Evolutionary conservation across 495 filamentous ascomycete species (phyloP), one percentile per base, ranked within the genome.

Genomic region (Cladorrhinum samala): DNA sequence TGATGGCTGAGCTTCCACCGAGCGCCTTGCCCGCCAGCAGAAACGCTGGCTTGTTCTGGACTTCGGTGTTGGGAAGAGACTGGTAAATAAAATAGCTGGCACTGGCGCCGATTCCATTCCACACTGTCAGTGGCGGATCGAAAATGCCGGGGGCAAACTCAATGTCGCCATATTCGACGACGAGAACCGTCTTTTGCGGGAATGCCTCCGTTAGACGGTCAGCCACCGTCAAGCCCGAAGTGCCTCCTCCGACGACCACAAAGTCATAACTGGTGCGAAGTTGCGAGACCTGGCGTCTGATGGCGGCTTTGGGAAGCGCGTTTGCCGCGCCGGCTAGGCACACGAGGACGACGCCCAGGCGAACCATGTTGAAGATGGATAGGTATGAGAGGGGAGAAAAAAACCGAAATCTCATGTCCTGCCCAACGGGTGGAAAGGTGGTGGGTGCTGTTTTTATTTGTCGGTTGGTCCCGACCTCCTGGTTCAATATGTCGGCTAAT

Each of bases 1-100:
- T 75, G 40, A 75, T 62, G 16, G 70, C 66, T 0, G 70, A 72
- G 52, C 69, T 71, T 6, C 72, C 72, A 2, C 72, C 72, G 2
- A 74, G 62, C 0, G 71, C 33, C 20, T 68, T 65, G 8, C 72
- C 72, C 11, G 56, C 59, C 1, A 62, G 7, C 16, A 73, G 69
- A 0, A 55, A 43, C 2, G 64, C 60, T 3, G 49, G 61, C 13
- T 60, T 56, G 52, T 70, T 70, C 27, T 58, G 58, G 8, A 57
- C 11, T 17, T 55, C 48, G 1, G 56, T 41, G 25, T 54, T 49
- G 7, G 49, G 47, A 5, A 50, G 39, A 0, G 48, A 48, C 18
- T 18, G 30, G 20, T 47, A 50, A n/a, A 11, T 30, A 48, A 52
- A 55, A 23, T 13, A 23, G 16, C 46, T 48, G 14, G 48, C 42